These are phyloP conservation scores for Alternaria postmessia DNA, from an alignment of 2,329 filamentous ascomycete species.

Conservation along the genomic window DNA sequence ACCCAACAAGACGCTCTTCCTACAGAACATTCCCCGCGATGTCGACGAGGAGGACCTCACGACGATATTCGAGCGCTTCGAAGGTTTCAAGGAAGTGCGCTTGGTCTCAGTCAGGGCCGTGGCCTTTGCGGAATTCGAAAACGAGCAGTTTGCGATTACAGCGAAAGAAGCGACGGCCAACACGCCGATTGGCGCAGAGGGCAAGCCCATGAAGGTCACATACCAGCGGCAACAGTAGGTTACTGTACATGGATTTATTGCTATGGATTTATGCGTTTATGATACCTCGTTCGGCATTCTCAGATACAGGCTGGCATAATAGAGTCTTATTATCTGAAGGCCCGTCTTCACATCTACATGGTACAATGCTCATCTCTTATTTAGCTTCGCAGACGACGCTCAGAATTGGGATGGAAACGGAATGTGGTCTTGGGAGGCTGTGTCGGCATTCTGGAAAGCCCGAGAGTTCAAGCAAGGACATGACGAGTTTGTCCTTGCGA, in stretches of 20 bases:
- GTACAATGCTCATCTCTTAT: slow-evolving; percentile 17
- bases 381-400: background rate
- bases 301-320: slow-evolving; percentile 18
- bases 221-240: slow-evolving; percentile 82
- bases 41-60: slow-evolving; percentile 82
- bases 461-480: slow-evolving; percentile 6
- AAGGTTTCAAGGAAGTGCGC: slow-evolving; percentile 92
- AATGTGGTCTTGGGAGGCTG: background rate
- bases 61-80: slow-evolving; percentile 84
- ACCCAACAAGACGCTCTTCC: slow-evolving; percentile 94
- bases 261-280: slow-evolving; percentile 34
- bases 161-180: slow-evolving; percentile 94
- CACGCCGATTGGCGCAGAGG: slow-evolving; percentile 77
- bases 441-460: slow-evolving; percentile 2
- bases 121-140: slow-evolving; percentile 96
- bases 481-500: background rate
- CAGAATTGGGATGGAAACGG: background rate
- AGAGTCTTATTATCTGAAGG: slow-evolving; percentile 17
- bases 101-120: slow-evolving; percentile 88
- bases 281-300: slow-evolving; percentile 26
- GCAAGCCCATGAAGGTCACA: slow-evolving; percentile 88
- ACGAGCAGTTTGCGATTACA: slow-evolving; percentile 84
- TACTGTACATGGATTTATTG: slow-evolving; percentile 29
- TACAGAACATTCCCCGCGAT: slow-evolving; percentile 89
- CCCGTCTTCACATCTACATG: slow-evolving; percentile 17